Evolutionary conservation across 2,329 filamentous ascomycete species (phyloP).

Genomic region (Talaromyces sp.): DNA sequence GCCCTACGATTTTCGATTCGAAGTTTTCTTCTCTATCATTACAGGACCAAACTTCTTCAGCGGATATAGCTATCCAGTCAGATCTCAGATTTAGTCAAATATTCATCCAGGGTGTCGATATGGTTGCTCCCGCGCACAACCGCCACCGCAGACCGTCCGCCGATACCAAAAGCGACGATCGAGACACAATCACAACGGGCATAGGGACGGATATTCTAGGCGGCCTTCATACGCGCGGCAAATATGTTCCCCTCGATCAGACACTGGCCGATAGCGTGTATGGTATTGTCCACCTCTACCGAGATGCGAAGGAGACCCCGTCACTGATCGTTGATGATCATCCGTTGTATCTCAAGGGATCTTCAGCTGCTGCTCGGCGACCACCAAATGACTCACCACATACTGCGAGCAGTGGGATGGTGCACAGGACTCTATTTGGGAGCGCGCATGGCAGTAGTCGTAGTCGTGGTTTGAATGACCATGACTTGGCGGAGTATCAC

Average conservation of each 20-base stretch:
- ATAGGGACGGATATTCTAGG: constrained; percentile 52
- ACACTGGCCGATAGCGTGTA: constrained; percentile 76
- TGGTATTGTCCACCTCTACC: constrained; percentile 91
- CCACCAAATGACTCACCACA: constrained; percentile 23
- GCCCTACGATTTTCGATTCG: background rate
- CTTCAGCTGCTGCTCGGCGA: constrained; percentile 33
- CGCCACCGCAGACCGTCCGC: constrained; percentile 22
- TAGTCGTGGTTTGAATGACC: constrained; percentile 14
- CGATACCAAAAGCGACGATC: constrained; percentile 21
- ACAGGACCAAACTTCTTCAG: background rate
- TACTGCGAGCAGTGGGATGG: constrained; percentile 20
- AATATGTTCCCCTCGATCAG: constrained; percentile 68
- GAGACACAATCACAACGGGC: constrained; percentile 45
- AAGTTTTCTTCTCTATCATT: background rate
- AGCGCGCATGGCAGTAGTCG: background rate
- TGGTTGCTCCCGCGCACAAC: constrained; percentile 45
- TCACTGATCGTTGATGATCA: constrained; percentile 52
- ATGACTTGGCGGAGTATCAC: constrained; percentile 15
- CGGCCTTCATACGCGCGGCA: constrained; percentile 77
- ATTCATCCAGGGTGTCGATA: constrained; percentile 76
- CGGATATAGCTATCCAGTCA: constrained; percentile 22
- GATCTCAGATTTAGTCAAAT: constrained; percentile 85
- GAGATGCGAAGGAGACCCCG: constrained; percentile 73
- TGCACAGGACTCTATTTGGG: constrained; percentile 7
- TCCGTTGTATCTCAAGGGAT: constrained; percentile 38